Percentiles rank a stretch among this genome's conserved stretches.
Conservation (phyloP, 306 rosid genomes). For the Rosa persica region DNA sequence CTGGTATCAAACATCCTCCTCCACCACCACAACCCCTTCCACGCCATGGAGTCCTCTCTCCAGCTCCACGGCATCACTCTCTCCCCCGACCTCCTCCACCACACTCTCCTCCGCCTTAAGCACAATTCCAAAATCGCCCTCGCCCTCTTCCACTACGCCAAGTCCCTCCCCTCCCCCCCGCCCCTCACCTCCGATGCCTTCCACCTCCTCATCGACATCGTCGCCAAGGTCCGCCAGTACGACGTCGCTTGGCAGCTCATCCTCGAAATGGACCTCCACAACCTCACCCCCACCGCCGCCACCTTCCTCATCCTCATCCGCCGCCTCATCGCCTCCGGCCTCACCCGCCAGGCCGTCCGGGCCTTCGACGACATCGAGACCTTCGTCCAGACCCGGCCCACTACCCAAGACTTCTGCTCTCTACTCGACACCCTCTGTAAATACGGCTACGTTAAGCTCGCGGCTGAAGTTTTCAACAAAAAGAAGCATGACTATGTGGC, state of each 20-base stretch:
- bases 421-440: constrained; percentile 79
- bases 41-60: constrained; percentile 66
- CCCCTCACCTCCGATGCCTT: constrained; percentile 50
- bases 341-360: constrained; percentile 82
- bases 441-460: constrained; percentile 68
- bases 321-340: constrained; percentile 63
- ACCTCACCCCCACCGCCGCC: constrained; percentile 36
- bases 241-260: constrained; percentile 84
- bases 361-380: constrained; percentile 63
- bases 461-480: constrained; percentile 59
- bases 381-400: constrained; percentile 29
- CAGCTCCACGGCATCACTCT: constrained; percentile 76
- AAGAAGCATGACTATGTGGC: constrained; percentile 39
- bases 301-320: constrained; percentile 65
- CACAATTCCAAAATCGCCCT: constrained; percentile 76
- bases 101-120: constrained; percentile 65
- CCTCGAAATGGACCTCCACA: constrained; percentile 57
- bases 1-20: constrained; percentile 53
- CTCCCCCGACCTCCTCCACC: constrained; percentile 54
- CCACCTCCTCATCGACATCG: constrained; percentile 56
- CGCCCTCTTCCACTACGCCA: constrained; percentile 66
- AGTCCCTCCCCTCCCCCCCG: constrained; percentile 53
- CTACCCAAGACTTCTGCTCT: constrained; percentile 41
- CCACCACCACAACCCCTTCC: constrained; percentile 87
- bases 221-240: constrained; percentile 77